Base-by-base conservation (phyloP, 345 rosid genomes). In the Viola odorata region DNA sequence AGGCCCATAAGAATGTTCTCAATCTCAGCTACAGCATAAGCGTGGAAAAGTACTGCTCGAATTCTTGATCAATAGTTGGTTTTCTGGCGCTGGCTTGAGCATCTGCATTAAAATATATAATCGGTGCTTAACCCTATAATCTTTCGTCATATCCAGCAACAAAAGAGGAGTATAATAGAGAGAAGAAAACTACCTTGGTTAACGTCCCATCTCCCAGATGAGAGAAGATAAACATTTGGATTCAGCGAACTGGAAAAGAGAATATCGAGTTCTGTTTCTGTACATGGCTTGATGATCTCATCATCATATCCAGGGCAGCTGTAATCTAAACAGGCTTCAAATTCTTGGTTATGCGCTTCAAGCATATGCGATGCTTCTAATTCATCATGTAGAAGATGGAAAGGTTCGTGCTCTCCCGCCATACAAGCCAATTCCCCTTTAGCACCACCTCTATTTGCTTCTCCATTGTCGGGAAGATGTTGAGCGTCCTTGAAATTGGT, bases 11-110 rank as follows among this genome's bases (percentile, higher is more conserved):
- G 11, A 0, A 14, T 37, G 14, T 9, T 3, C 44, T 37, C 13
- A 42, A 41, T 8, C 50, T 45, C 71, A 13, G 23, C 80, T 78
- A 85, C 61, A 92, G 65, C 96, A 89, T 82, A 50, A 92, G 83
- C 68, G 2, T 78, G 23, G 98, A 87, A 77, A 92, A 92, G 72
- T 87, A 85, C 68, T 84, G 81, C 80, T 92, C 96, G 39, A 89
- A 89, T 68, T 92, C 98, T 79, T 82, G 87, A 82, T 92, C 98
- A 64, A 89, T 92, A 8, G 94, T 92, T 5, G 89, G 96, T 68
- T 82, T 87, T 67, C 84, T 74, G 23, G 51, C 36, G 16, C 8
- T 66, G 41, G 65, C 44, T 66, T n/a, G 66, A 55, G 74, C 41
- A 49, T 78, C 95, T 91, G 86, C 80, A 79, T 49, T 53, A 48